Evolutionary conservation across 805 yeast species (phyloP).

Genomic region (Yamadazyma philogaea): DNA sequence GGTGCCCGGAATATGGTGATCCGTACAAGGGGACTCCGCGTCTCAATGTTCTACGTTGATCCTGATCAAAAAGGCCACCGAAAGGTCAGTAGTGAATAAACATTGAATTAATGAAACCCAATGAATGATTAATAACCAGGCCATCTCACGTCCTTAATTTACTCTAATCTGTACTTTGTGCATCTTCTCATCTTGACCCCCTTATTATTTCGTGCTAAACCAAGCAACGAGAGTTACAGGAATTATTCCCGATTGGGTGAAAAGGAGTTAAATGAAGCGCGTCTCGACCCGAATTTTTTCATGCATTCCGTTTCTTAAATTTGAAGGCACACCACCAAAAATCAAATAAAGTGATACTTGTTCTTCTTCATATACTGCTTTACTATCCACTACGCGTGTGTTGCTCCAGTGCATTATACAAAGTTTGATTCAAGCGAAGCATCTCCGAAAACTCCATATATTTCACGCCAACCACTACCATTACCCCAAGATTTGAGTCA

Average conservation of each 20-base stretch:
- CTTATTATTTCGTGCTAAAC: slow-evolving; percentile 1
- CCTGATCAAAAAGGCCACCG: too few species aligned
- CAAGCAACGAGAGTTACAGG: neutral
- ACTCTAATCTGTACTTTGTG: neutral
- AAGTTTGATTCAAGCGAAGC: neutral
- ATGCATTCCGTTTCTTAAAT: neutral
- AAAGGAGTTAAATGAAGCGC: slow-evolving; percentile 11
- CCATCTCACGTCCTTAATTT: neutral
- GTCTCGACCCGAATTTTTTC: slow-evolving; percentile 6
- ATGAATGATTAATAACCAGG: neutral
- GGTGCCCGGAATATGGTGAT: too few species aligned
- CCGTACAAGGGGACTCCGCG: too few species aligned
- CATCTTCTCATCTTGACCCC: neutral
- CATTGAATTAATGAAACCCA: too few species aligned
- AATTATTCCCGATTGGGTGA: slow-evolving; percentile 8
- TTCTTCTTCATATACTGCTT: neutral
- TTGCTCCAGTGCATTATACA: neutral
- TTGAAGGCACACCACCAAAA: slow-evolving; percentile 5
- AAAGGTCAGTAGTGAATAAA: too few species aligned
- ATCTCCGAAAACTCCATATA: neutral
- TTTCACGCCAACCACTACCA: neutral
- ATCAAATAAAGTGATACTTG: neutral
- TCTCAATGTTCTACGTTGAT: too few species aligned
- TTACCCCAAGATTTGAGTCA: neutral
- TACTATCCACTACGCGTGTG: neutral